Evolutionary conservation across 2,329 filamentous ascomycete genomes (phyloP).

Genomic region (Gremmenia infestans): DNA sequence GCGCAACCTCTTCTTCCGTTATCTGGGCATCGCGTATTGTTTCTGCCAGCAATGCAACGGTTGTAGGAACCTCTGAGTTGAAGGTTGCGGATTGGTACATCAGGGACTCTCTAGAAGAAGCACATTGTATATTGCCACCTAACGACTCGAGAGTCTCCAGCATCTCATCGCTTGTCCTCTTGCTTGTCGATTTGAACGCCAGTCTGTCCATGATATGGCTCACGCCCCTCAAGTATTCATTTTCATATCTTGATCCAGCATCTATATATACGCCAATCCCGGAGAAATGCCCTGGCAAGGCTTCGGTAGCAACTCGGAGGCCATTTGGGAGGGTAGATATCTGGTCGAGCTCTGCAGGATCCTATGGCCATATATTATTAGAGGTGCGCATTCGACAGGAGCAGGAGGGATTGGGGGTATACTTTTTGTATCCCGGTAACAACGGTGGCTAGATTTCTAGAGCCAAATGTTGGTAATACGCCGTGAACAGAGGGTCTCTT

Average conservation of each 20-base stretch:
- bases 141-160: slow-evolving; percentile 81
- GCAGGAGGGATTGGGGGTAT: neutral
- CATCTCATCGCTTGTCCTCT: slow-evolving; percentile 74
- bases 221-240: slow-evolving; percentile 74
- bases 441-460: slow-evolving; percentile 29
- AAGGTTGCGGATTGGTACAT: slow-evolving; percentile 99
- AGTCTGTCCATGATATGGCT: slow-evolving; percentile 95
- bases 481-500: slow-evolving; percentile 12
- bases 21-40: slow-evolving; percentile 84
- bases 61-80: slow-evolving; percentile 82
- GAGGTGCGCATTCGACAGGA: neutral
- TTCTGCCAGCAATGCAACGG: slow-evolving; percentile 81
- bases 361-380: slow-evolving; percentile 42
- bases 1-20: slow-evolving; percentile 77
- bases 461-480: slow-evolving; percentile 22
- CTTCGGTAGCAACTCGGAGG: slow-evolving; percentile 89
- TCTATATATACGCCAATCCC: slow-evolving; percentile 95
- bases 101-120: slow-evolving; percentile 87
- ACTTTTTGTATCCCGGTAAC: slow-evolving; percentile 32
- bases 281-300: slow-evolving; percentile 88
- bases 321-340: slow-evolving; percentile 90
- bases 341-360: slow-evolving; percentile 80
- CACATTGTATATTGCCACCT: slow-evolving; percentile 95
- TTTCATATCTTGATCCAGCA: slow-evolving; percentile 91
- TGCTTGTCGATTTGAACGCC: slow-evolving; percentile 84